Conservation (phyloP, 306 rosid species). For the Sechiopsis laciniata region DNA sequence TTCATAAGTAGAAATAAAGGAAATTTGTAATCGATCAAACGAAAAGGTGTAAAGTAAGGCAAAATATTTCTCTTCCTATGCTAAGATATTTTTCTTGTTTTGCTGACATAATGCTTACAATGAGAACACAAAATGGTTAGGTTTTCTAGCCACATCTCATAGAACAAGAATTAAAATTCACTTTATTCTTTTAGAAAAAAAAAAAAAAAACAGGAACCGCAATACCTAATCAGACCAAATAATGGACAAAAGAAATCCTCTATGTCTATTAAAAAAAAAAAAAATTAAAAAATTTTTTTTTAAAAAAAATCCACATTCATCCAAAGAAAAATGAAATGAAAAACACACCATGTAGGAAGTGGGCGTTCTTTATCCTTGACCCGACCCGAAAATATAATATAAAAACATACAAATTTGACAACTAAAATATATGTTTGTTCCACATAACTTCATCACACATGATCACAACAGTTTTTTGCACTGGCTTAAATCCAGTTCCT, state of each 20-base stretch:
- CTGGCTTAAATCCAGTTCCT: conserved; percentile 42
- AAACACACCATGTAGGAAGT: not conserved
- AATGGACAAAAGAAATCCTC: not conserved
- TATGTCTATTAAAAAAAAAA: no score
- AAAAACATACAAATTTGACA: not conserved
- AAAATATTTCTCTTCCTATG: not conserved
- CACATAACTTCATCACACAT: conserved; percentile 24
- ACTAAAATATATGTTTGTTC: conserved; percentile 15
- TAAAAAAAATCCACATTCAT: not conserved
- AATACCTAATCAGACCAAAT: not conserved
- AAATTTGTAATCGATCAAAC: not conserved
- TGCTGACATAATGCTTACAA: conserved; percentile 1
- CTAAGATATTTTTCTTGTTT: conserved; percentile 12
- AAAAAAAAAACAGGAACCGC: not conserved
- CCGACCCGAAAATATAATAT: conserved; percentile 1
- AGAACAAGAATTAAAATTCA: not conserved
- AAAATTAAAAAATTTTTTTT: no score
- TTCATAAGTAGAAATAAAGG: no score
- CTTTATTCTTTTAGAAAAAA: not conserved
- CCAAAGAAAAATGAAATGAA: not conserved
- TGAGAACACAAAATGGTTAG: not conserved
- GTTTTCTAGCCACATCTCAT: not conserved
- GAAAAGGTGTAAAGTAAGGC: not conserved
- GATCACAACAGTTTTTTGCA: conserved; percentile 29
- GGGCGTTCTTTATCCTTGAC: not conserved